Conservation (phyloP, 495 filamentous ascomycete genomes). For the Glonium stellatum region DNA sequence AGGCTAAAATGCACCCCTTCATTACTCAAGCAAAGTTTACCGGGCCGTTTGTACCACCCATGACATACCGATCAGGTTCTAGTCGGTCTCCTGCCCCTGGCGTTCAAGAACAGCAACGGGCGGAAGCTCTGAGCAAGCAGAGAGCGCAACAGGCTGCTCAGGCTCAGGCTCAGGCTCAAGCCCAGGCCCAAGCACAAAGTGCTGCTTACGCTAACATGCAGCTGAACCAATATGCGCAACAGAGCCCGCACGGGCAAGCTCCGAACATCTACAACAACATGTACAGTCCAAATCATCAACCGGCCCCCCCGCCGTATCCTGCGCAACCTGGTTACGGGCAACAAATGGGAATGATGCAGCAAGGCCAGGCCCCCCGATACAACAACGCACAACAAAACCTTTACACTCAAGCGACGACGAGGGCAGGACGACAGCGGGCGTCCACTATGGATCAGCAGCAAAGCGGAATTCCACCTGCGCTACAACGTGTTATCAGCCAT, state of each 20-base stretch:
- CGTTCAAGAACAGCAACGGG: constrained; percentile 95
- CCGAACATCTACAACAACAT: constrained; percentile 62
- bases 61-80: constrained; percentile 84
- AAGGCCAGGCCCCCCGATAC: constrained; percentile 62
- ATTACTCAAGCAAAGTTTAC: constrained; percentile 98
- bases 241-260: constrained; percentile 43
- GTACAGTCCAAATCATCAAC: constrained; percentile 66
- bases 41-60: constrained; percentile 91
- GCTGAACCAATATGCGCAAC: constrained; percentile 50
- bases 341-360: constrained; percentile 65
- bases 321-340: constrained; percentile 63
- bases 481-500: constrained; percentile 94
- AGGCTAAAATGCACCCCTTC: constrained; percentile 95
- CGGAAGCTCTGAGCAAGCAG: constrained; percentile 85
- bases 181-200: constrained; percentile 46
- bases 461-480: constrained; percentile 81
- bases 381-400: constrained; percentile 63
- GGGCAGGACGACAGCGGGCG: constrained; percentile 79
- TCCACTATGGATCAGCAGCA: constrained; percentile 93
- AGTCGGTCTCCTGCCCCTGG: constrained; percentile 84
- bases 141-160: constrained; percentile 53
- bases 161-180: constrained; percentile 48
- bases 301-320: constrained; percentile 80
- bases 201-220: constrained; percentile 51
- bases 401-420: constrained; percentile 77